Conservation (phyloP, 2,329 filamentous ascomycete genomes). For the Claviceps capensis region DNA sequence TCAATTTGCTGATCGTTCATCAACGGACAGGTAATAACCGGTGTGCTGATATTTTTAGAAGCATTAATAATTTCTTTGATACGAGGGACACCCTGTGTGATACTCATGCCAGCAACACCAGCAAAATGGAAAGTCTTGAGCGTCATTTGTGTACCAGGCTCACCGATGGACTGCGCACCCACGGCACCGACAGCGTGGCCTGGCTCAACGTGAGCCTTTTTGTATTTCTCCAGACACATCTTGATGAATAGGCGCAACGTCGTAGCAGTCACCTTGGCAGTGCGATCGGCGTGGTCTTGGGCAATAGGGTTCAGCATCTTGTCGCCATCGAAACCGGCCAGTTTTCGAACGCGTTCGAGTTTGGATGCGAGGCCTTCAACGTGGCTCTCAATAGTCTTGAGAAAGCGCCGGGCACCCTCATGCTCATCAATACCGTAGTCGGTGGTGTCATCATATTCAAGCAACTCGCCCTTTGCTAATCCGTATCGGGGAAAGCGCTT, state of each 20-base stretch:
- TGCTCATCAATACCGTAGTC: slow-evolving; percentile 61
- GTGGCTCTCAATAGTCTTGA: slow-evolving; percentile 64
- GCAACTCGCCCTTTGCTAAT: slow-evolving; percentile 33
- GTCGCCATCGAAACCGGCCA: slow-evolving; percentile 33
- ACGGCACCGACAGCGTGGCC: slow-evolving; percentile 94
- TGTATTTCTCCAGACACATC: slow-evolving; percentile 79
- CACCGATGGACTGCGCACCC: slow-evolving; percentile 93
- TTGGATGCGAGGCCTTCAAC: slow-evolving; percentile 49
- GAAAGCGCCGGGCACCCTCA: slow-evolving; percentile 72
- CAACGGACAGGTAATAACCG: slow-evolving; percentile 78
- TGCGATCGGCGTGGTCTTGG: slow-evolving; percentile 46
- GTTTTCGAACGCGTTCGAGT: slow-evolving; percentile 38
- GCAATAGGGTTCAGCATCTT: slow-evolving; percentile 8
- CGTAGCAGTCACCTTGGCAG: slow-evolving; percentile 67
- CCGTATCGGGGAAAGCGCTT: slow-evolving; percentile 39
- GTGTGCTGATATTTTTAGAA: slow-evolving; percentile 84
- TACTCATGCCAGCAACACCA: slow-evolving; percentile 98
- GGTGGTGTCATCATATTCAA: slow-evolving; percentile 57
- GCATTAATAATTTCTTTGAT: slow-evolving; percentile 99
- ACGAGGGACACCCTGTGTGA: slow-evolving; percentile 96
- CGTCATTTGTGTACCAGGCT: slow-evolving; percentile 98
- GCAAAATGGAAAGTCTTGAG: slow-evolving; percentile 99
- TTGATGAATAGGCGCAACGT: slow-evolving; percentile 66
- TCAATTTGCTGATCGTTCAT: slow-evolving; percentile 61
- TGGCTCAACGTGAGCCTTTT: slow-evolving; percentile 80